phyloP scores from a whole-genome alignment of 139 green algal genomes.

The Zygnema cylindricum region DNA sequence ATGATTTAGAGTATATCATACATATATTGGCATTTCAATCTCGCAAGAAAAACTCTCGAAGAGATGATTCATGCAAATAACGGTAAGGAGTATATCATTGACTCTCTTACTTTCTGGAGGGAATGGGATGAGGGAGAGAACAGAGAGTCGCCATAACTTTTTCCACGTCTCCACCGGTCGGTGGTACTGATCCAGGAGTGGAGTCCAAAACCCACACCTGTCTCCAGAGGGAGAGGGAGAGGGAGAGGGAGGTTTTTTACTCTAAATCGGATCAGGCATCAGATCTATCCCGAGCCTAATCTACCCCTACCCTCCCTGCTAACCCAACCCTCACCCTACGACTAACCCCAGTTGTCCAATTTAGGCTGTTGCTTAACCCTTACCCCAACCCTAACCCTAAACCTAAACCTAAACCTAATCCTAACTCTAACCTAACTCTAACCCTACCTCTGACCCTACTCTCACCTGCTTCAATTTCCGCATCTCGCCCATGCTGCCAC shows the following conservation, averaged over 20 bases:
- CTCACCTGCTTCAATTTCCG: not conserved
- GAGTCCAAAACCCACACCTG: constrained; percentile 82
- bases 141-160: constrained; percentile 27
- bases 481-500: not conserved
- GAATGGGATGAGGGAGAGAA: constrained; percentile 68
- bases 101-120: constrained; percentile 63
- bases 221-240: no score
- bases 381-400: not conserved
- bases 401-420: not conserved
- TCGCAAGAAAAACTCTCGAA: not conserved
- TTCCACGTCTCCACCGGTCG: constrained; percentile 38
- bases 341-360: no score
- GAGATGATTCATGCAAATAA: not conserved
- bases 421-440: not conserved
- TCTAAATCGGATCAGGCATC: not conserved
- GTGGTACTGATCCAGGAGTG: constrained; percentile 67
- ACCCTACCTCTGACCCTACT: not conserved
- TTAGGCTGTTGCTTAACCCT: no score
- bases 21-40: not conserved
- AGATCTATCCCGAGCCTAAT: not conserved
- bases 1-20: no score
- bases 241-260: not conserved
- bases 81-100: constrained; percentile 1
- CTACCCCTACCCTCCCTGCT: not conserved
- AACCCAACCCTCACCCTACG: not conserved